Evolutionary conservation across 345 rosid genomes (phyloP), one percentile per base, ranked within the genome.

Genomic region (Pseudoturritis turrita): DNA sequence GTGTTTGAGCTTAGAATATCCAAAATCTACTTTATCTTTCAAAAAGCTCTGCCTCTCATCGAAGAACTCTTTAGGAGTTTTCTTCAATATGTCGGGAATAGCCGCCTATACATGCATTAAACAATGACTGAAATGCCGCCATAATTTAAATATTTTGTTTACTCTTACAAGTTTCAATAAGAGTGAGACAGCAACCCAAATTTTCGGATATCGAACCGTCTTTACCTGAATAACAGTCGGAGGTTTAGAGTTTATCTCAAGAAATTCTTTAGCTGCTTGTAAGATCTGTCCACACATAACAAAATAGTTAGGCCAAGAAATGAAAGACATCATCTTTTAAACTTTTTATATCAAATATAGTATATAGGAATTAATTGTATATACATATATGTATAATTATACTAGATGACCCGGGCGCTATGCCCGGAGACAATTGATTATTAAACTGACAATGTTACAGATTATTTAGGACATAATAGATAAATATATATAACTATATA

Each of bases 51-150:
- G 55, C 13, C 82, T 77, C 39, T 28, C 79, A 0, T 71, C 49
- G 69, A 85, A 89, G 78, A 86, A 92, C 5, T 80, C 86, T 37
- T 71, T 83, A 15, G 82, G 75, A 33, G 94, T 89, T 23, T 81
- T 84, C 77, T 82, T 81, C 31, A 89, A 47, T 22, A 92, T 84
- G 14, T 68, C 78, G 6, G 94, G 87, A 75, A 88, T 36, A 10
- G 92, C 95, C n/a, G 81, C 88, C 92, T 89, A 78, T 85, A 77
- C 62, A 80, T 60, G 21, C 35, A 56, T 43, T 53, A 18, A n/a
- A 15, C 40, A 35, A n/a, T 52, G 7, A 13, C 14, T 53, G 10
- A 51, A 1, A 67, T 39, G 40, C 11, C 12, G 21, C 13, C 1
- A 22, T 7, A 37, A 25, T 21, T 13, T 18, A 56, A 57, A 12